Conservation (phyloP, 257 asterid species). For the Knoxia roxburghii region DNA sequence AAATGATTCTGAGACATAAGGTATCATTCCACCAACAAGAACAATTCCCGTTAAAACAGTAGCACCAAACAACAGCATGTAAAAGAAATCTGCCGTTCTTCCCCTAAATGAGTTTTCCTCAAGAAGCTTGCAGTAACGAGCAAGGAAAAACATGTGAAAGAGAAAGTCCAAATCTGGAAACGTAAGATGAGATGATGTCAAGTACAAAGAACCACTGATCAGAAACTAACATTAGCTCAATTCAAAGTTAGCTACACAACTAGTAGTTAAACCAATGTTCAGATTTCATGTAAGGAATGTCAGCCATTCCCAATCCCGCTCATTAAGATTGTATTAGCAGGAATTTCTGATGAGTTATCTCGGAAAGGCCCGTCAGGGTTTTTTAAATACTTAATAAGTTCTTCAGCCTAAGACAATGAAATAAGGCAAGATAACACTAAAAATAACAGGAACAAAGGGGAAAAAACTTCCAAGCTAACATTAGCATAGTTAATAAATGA, state of each 20-base stretch:
- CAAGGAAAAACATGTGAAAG: conserved; percentile 99
- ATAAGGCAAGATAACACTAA: background rate
- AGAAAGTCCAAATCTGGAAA: conserved; percentile 90
- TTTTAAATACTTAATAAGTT: background rate
- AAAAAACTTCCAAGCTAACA: background rate
- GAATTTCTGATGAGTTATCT: background rate
- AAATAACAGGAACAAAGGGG: background rate
- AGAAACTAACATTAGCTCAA: background rate
- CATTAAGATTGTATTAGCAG: background rate
- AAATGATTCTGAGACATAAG: conserved; percentile 86
- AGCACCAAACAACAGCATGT: conserved; percentile 94
- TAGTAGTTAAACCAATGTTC: background rate
- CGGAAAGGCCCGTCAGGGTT: background rate
- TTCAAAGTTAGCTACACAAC: too few species aligned
- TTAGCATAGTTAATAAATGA: background rate
- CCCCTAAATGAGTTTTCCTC: conserved; percentile 97
- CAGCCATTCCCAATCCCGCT: background rate
- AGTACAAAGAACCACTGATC: background rate
- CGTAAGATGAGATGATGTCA: conserved; percentile 7
- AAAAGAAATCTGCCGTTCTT: conserved; percentile 96
- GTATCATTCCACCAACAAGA: conserved; percentile 94
- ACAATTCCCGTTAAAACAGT: conserved; percentile 86
- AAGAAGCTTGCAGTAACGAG: conserved; percentile 98
- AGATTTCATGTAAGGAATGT: background rate
- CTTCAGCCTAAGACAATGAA: background rate